Base-by-base conservation (phyloP, 192 early-diverging fungal genomes). In the Gorgonomyces haynaldii region DNA sequence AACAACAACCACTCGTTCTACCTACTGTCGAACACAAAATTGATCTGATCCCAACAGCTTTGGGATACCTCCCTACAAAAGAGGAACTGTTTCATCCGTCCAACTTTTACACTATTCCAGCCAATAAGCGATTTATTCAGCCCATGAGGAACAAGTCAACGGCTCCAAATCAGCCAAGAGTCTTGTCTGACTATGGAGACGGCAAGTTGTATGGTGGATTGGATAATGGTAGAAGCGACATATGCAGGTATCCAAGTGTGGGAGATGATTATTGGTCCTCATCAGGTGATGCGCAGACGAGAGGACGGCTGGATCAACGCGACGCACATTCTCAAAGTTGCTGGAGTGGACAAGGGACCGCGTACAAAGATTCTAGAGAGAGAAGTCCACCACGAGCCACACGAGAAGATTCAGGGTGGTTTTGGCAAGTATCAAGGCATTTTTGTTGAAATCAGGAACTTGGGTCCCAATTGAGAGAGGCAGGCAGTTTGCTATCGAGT, bases 401-500 rank as follows among this genome's bases (percentile, higher is more conserved):
- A 60, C 42, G 72, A 75, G 34, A 75, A 75, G 48, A 53, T 75
- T 32, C 72, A 72, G 50, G 72, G 72, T 20, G 72, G 72, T 10
- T 72, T 58, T 54, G 72, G 72, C 9, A 68, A 70, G 38, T 72
- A 71, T 50, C 72, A 75, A 54, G 72, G 72, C n/a, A n/a, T n/a
- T n/a, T n/a, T n/a, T n/a, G n/a, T n/a, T n/a, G n/a, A n/a, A n/a
- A n/a, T n/a, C n/a, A n/a, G n/a, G n/a, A n/a, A n/a, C n/a, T n/a
- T n/a, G n/a, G n/a, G n/a, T n/a, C n/a, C n/a, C n/a, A n/a, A n/a
- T n/a, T n/a, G n/a, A n/a, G n/a, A n/a, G n/a, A n/a, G n/a, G n/a
- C n/a, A n/a, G n/a, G n/a, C n/a, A n/a, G n/a, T n/a, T n/a, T n/a
- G n/a, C n/a, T n/a, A n/a, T n/a, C n/a, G n/a, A n/a, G n/a, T n/a